A percentile compares a stretch with the other conserved stretches of the same genome.
Evolutionary conservation across 2,329 filamentous ascomycete species (phyloP).

Genomic region (Massarina eburnea): DNA sequence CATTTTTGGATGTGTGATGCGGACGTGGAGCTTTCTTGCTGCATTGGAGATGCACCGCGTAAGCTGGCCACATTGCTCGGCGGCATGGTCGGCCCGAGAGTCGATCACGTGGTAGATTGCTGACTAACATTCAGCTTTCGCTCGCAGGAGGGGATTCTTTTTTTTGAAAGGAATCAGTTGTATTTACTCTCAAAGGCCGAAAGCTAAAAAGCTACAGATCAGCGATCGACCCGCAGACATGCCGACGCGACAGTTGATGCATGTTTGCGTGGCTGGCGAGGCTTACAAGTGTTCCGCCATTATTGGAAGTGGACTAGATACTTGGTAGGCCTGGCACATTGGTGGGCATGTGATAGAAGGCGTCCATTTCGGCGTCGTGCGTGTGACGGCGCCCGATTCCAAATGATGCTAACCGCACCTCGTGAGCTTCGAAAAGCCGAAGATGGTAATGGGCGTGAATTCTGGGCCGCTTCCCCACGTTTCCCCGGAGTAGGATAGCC

Average conservation of each 20-base stretch:
- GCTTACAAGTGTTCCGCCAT: too few relatives aligned
- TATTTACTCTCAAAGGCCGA: too few relatives aligned
- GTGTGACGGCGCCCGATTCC: background rate
- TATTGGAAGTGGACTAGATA: background rate
- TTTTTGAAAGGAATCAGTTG: too few relatives aligned
- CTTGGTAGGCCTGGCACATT: background rate
- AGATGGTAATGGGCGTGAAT: background rate
- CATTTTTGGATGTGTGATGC: constrained; percentile 40
- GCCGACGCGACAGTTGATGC: too few relatives aligned
- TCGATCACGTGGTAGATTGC: background rate
- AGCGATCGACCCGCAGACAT: too few relatives aligned
- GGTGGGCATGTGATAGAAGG: background rate
- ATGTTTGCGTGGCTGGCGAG: background rate
- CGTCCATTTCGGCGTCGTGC: background rate
- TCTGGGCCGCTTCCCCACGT: background rate
- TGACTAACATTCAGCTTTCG: background rate
- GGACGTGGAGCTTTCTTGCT: constrained; percentile 28
- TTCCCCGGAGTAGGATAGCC: background rate
- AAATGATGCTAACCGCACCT: background rate
- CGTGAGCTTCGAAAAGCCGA: background rate
- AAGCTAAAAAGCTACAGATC: too few relatives aligned
- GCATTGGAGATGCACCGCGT: constrained; percentile 13
- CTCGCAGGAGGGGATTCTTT: too few relatives aligned
- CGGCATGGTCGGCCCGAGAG: background rate
- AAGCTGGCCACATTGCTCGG: constrained; percentile 26